These are phyloP conservation scores for Rhodotorula kratochvilovae DNA, from an alignment of 768 basidiomycete genomes.

Conservation along the genomic window DNA sequence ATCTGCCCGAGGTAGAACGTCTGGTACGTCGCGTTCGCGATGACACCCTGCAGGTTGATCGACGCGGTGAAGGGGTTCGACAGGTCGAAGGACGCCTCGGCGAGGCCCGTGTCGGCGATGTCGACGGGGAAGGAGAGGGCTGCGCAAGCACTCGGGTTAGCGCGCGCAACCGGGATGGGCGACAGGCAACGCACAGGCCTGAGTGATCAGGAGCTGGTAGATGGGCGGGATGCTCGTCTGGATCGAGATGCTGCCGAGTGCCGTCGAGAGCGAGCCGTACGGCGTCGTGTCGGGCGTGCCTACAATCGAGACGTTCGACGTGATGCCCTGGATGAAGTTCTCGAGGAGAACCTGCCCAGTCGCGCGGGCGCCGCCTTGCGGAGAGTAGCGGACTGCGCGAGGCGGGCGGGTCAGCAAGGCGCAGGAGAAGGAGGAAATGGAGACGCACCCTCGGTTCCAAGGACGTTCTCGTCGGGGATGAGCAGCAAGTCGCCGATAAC, in stretches of 20 bases:
- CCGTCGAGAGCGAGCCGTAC: conserved; percentile 59
- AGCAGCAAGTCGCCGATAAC: conserved; percentile 52
- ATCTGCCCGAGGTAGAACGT: conserved; percentile 55
- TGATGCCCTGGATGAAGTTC: conserved; percentile 63
- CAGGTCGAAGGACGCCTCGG: conserved; percentile 58
- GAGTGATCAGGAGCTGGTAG: conserved; percentile 59
- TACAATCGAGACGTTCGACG: conserved; percentile 48
- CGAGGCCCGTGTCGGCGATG: conserved; percentile 61
- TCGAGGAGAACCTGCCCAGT: conserved; percentile 59
- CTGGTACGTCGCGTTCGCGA: conserved; percentile 58
- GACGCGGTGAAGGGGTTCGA: conserved; percentile 71
- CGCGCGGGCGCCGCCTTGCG: conserved; percentile 56
- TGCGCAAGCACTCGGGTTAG: background rate
- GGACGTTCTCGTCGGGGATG: conserved; percentile 52
- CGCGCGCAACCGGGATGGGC: no score
- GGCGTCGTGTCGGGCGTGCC: conserved; percentile 59
- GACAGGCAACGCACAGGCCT: conserved; percentile 44
- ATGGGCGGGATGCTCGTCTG: conserved; percentile 63
- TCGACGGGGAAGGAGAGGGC: conserved; percentile 60
- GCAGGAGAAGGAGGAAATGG: no score
- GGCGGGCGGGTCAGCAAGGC: conserved; percentile 34
- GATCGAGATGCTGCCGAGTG: conserved; percentile 60
- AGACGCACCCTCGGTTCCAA: conserved; percentile 22
- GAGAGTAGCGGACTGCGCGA: conserved; percentile 60
- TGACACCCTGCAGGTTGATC: conserved; percentile 60